Percentiles rank a stretch among this genome's conserved stretches.
Conservation (phyloP, 2,329 filamentous ascomycete genomes). For the Anthostomella pinea region DNA sequence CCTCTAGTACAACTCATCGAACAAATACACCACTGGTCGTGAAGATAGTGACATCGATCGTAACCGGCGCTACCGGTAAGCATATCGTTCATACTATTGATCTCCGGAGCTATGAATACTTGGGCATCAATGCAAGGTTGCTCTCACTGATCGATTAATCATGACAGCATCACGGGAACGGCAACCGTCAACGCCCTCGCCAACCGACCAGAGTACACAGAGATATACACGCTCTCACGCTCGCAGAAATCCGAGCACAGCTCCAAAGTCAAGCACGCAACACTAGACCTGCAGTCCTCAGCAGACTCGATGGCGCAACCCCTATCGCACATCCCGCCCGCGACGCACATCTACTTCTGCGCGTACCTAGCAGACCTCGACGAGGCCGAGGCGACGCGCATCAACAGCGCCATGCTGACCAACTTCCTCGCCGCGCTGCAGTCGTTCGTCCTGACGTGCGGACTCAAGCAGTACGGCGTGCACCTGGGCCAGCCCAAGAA, state of each 20-base stretch:
- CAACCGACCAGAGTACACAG: slow-evolving; percentile 13
- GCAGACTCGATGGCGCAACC: slow-evolving; percentile 13
- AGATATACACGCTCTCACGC: slow-evolving; percentile 19
- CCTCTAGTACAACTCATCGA: no score
- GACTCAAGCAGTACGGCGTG: slow-evolving; percentile 52
- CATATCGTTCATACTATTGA: not conserved
- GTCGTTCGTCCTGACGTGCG: slow-evolving; percentile 47
- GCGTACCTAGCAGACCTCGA: slow-evolving; percentile 17
- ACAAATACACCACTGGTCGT: no score
- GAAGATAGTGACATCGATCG: slow-evolving; percentile 19
- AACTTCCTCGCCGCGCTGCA: slow-evolving; percentile 49
- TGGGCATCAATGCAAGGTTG: no score
- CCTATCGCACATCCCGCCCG: slow-evolving; percentile 16
- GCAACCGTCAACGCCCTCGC: slow-evolving; percentile 15
- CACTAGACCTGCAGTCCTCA: slow-evolving; percentile 16
- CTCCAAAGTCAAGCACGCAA: slow-evolving; percentile 17
- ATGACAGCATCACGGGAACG: slow-evolving; percentile 18
- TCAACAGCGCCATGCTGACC: slow-evolving; percentile 41
- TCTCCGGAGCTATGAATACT: no score
- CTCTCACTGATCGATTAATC: not conserved
- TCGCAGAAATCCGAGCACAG: slow-evolving; percentile 11
- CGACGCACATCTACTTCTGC: slow-evolving; percentile 20
- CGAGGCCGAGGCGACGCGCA: slow-evolving; percentile 16
- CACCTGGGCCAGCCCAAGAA: slow-evolving; percentile 47
- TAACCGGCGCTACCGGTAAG: slow-evolving; percentile 19